Conservation (phyloP, 2,329 filamentous ascomycete species). For the Penicillium sp. region DNA sequence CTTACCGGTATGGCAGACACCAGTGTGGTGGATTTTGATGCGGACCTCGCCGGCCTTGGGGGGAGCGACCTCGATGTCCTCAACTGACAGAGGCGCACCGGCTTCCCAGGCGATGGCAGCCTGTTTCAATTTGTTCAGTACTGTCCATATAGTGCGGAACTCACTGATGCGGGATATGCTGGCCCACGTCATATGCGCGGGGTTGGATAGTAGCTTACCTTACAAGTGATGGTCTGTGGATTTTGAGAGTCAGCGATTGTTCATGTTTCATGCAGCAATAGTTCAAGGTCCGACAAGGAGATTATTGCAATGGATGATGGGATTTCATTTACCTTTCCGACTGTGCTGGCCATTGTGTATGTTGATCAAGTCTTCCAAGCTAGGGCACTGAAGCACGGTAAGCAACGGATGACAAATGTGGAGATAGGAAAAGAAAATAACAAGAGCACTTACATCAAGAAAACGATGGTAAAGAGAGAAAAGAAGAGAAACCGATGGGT, state of each 20-base stretch:
- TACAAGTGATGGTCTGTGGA: slow-evolving; percentile 82
- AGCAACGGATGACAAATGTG: background rate
- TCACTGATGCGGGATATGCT: slow-evolving; percentile 1
- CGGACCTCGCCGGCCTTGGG: slow-evolving; percentile 92
- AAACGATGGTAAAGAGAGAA: slow-evolving; percentile 17
- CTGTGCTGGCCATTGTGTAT: slow-evolving; percentile 52
- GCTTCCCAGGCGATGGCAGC: slow-evolving; percentile 97
- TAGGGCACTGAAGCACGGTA: background rate
- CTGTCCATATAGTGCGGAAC: slow-evolving; percentile 14
- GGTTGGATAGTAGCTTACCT: slow-evolving; percentile 46
- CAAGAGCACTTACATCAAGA: slow-evolving; percentile 15
- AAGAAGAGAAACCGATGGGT: slow-evolving; percentile 14
- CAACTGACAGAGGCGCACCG: slow-evolving; percentile 79
- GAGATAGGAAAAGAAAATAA: slow-evolving; percentile 6
- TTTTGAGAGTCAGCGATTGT: slow-evolving; percentile 10
- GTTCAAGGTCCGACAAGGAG: background rate
- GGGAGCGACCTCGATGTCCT: slow-evolving; percentile 87
- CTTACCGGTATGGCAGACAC: slow-evolving; percentile 94
- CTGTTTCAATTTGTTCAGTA: slow-evolving; percentile 38
- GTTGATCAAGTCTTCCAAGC: background rate
- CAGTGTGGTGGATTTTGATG: slow-evolving; percentile 95
- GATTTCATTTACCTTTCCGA: slow-evolving; percentile 49
- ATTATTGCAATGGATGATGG: background rate
- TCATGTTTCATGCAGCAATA: background rate
- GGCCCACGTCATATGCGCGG: slow-evolving; percentile 17